phyloP scores from a whole-genome alignment of 116 monocot species.

The Posidonia oceanica region DNA sequence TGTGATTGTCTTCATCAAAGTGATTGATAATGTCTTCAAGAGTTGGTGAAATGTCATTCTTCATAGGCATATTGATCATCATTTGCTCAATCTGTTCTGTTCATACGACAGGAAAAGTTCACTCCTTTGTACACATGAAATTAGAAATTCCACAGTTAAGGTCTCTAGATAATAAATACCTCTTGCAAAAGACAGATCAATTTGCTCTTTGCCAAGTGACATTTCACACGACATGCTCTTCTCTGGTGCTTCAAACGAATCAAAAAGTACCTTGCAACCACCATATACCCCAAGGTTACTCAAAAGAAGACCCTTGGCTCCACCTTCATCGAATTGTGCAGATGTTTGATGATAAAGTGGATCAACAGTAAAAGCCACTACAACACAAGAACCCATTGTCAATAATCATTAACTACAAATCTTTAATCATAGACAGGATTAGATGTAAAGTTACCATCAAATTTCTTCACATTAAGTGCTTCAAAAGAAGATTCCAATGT shows the following conservation, averaged over 20 bases:
- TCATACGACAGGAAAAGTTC: not conserved
- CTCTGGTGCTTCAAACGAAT: constrained; percentile 77
- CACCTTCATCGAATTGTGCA: constrained; percentile 98
- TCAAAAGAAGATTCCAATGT: constrained; percentile 94
- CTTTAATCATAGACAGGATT: not conserved
- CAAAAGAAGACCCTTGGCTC: constrained; percentile 87
- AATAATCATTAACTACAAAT: constrained; percentile 1
- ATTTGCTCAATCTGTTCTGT: constrained; percentile 70
- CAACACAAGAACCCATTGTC: constrained; percentile 14
- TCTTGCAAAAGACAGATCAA: constrained; percentile 77
- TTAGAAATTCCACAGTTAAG: not conserved
- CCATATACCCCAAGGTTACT: constrained; percentile 94
- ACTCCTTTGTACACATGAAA: not conserved
- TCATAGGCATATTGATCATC: constrained; percentile 33
- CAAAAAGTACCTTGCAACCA: constrained; percentile 87
- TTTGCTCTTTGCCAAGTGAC: constrained; percentile 25
- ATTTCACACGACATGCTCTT: constrained; percentile 36
- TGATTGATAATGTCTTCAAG: constrained; percentile 56
- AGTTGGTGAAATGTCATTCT: constrained; percentile 76
- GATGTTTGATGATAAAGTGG: constrained; percentile 99
- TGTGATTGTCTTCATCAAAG: constrained; percentile 66
- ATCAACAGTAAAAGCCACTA: constrained; percentile 95
- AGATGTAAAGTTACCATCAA: constrained; percentile 62
- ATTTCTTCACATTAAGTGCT: constrained; percentile 88
- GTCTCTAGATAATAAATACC: constrained; percentile 23